Evolutionary conservation across 371 early-diverging fungal genomes (phyloP), one percentile per base, ranked within the genome.

Genomic region (Mortierella sp.): DNA sequence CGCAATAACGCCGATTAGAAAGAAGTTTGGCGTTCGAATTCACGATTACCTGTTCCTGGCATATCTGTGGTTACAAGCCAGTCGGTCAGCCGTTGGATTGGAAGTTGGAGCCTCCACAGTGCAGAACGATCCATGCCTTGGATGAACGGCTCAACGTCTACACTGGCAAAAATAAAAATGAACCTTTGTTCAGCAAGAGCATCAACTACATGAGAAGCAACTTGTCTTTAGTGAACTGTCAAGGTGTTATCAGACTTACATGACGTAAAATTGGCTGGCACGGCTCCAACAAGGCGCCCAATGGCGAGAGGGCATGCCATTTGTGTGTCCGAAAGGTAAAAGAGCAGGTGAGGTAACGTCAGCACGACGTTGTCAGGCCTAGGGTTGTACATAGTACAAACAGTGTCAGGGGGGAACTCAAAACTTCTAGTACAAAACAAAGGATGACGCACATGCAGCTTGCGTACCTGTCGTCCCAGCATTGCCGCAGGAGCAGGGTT

Each of bases 141-240:
- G 27, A 84, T 72, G 51, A 81, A 84, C 11, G 84, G 81, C 32
- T 84, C 81, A 41, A 84, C 81, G 16, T 78, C 84, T 84, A 55
- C 1, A 32, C 27, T 46, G 7, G 24, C 12, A 38, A n/a, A 35
- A 14, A 16, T 43, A 18, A 54, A 74, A 11, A 24, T 12, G 41
- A 41, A 14, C 11, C 11, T 46, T 29, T 35, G 21, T 60, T 44
- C 5, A 72, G 63, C 18, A 0, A 16, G 2, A 35, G 5, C 6
- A 7, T 16, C 38, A 4, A 8, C 24, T 5, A 16, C 16, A 21
- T 8, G 21, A 8, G 24, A 49, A 21, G 14, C 29, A 4, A 18
- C 3, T 4, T 41, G 38, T 14, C 24, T 41, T 12, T 10, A 14
- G 7, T 54, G 49, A 10, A 72, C 41, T 1, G 4, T 24, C 32